Evolutionary conservation across 176 grass and related monocot genomes (phyloP).

Genomic region (Cenchrus fungigraminus): DNA sequence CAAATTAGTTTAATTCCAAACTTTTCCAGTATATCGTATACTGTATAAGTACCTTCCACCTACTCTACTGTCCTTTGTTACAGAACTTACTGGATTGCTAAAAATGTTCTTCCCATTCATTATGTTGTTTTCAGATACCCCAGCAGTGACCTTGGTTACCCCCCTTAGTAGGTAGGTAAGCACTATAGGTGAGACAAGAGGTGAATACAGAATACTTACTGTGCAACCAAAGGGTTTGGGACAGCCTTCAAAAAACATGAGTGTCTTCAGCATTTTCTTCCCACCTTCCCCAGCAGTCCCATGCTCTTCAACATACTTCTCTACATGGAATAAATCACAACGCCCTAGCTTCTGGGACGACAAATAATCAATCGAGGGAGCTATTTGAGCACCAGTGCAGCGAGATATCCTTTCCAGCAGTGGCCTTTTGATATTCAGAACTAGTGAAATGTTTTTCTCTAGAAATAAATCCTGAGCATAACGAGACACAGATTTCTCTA

Average conservation of each 20-base stretch:
- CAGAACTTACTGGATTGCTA: background rate
- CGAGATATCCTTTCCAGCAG: conserved; percentile 95
- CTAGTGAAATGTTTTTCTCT: conserved; percentile 91
- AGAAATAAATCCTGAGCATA: conserved; percentile 91
- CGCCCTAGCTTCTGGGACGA: conserved; percentile 86
- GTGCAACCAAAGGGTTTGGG: conserved; percentile 96
- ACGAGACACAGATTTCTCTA: conserved; percentile 96
- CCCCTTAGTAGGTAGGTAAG: background rate
- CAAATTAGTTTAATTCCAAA: conserved; percentile 4
- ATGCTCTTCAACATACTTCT: conserved; percentile 91
- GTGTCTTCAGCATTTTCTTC: conserved; percentile 85
- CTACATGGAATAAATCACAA: conserved; percentile 93
- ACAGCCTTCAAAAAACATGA: conserved; percentile 98
- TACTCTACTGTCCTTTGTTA: background rate
- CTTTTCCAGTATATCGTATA: background rate
- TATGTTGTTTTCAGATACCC: background rate
- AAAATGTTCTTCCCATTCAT: background rate
- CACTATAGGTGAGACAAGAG: conserved; percentile 18
- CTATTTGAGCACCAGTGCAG: conserved; percentile 88
- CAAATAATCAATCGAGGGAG: conserved; percentile 94
- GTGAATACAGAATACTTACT: conserved; percentile 79
- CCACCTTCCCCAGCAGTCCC: conserved; percentile 79
- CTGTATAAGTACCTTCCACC: background rate
- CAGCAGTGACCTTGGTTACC: background rate
- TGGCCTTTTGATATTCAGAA: conserved; percentile 89